phyloP scores from a whole-genome alignment of 2,329 filamentous ascomycete species.

The Hymenoscyphus linearis region DNA sequence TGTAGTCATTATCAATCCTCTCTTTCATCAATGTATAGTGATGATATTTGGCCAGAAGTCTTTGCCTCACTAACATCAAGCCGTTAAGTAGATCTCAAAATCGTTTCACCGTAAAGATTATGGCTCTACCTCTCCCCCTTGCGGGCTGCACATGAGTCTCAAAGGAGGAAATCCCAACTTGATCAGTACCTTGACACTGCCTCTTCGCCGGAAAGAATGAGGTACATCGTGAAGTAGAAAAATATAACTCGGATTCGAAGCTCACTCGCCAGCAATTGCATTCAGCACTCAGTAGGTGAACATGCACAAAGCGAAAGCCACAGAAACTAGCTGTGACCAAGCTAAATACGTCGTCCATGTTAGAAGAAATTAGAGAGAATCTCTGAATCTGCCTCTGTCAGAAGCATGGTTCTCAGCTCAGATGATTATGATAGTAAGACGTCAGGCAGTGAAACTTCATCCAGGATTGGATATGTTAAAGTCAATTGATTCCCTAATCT shows the following conservation, averaged over 20 bases:
- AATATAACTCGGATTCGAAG: background rate
- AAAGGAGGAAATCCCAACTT: background rate
- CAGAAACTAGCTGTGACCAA: background rate
- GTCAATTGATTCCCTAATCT: too few species aligned
- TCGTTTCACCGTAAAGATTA: background rate
- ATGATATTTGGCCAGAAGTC: background rate
- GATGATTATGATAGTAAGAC: background rate
- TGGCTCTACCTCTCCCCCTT: background rate
- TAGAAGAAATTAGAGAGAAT: background rate
- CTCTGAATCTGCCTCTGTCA: background rate
- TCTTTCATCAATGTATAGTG: background rate
- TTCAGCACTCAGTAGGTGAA: too few species aligned
- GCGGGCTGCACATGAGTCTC: background rate
- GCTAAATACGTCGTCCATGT: background rate
- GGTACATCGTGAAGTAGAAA: background rate
- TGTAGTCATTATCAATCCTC: background rate
- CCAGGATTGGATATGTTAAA: too few species aligned
- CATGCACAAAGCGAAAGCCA: too few species aligned
- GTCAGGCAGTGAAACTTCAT: too few species aligned
- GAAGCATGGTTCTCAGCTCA: background rate
- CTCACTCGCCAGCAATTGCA: background rate
- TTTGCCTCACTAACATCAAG: background rate
- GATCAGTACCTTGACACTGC: background rate
- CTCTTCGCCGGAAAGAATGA: background rate
- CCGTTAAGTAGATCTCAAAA: background rate